Evolutionary conservation across 768 basidiomycete species (phyloP), one percentile per base, ranked within the genome.

Genomic region (Collybia mongolica): DNA sequence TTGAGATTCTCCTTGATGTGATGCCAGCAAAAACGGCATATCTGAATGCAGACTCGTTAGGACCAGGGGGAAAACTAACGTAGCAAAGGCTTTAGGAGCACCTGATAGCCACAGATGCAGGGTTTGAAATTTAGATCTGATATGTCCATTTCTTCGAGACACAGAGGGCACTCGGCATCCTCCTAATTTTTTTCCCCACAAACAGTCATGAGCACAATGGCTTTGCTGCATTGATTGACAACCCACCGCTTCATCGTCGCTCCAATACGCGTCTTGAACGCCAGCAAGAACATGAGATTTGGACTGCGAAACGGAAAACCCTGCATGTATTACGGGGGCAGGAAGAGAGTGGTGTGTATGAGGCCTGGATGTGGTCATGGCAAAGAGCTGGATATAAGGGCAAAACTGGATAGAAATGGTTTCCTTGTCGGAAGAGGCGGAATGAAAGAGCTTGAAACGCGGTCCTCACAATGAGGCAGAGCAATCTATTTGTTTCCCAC

Each of bases 91-190:
- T 49, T 45, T 44, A 24, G 22, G 9, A 38, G 46, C 59, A 90
- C 97, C 82, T 98, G 97, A 72, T 98, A 97, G 53, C 97, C 97
- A 71, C 97, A 99, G 45, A 94, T 84, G 71, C 97, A 99, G 22
- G 97, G 97, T 75, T 94, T 96, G 76, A 99, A 99, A 75, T 96
- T 96, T 69, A 98, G 82, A 81, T 99, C 97, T 44, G 93, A 93
- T 59, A 98, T 84, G 73, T 98, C 97, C 88, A 99, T 93, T 74
- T 97, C 94, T 65, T 98, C 96, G 39, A 98, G 84, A 72, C 97
- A 99, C 52, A 99, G 82, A 39, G 97, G 93, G 73, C 97, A 99
- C 63, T 98, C 97, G 54, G 90, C 90, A 64, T 98, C 94, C 67
- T 98, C 96, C 96, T 98, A 59, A 32, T 5, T 5, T 5, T 5